phyloP scores from a whole-genome alignment of 306 rosid genomes.

The Vicia faba region DNA sequence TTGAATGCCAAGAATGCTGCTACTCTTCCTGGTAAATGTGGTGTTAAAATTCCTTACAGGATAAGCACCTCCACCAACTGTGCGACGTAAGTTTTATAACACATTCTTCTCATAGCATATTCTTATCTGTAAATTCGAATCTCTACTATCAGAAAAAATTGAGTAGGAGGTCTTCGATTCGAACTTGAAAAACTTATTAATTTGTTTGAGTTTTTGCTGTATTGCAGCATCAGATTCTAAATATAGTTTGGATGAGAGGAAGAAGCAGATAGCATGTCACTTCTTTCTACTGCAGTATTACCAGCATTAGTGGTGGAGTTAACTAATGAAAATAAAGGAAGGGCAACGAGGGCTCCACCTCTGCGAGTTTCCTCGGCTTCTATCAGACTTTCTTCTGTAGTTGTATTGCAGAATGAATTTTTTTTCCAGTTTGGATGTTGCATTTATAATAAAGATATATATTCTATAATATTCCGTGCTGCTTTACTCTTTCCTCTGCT shows the following conservation, averaged over 20 bases:
- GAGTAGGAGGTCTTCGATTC: too few relatives aligned
- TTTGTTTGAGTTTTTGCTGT: background rate
- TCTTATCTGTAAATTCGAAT: too few relatives aligned
- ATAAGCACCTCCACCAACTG: constrained; percentile 62
- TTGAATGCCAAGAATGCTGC: constrained; percentile 24
- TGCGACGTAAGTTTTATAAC: background rate
- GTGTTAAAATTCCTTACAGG: constrained; percentile 50
- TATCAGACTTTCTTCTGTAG: background rate
- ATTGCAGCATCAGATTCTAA: background rate
- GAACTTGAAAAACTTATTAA: too few relatives aligned
- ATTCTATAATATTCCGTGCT: background rate
- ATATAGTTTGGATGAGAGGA: background rate
- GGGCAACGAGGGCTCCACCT: background rate
- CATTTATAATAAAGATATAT: background rate
- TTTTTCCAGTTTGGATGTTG: background rate
- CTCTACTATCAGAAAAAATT: too few relatives aligned
- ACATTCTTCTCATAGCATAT: background rate
- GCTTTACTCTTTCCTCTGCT: background rate
- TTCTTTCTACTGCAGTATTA: background rate
- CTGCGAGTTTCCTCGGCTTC: background rate
- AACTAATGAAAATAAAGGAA: background rate
- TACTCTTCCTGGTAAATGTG: constrained; percentile 25
- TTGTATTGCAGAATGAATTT: background rate
- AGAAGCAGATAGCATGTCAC: background rate
- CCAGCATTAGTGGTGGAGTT: background rate